Evolutionary conservation across 2,329 filamentous ascomycete genomes (phyloP), one percentile per base, ranked within the genome.

Genomic region (Paraphaeosphaeria sporulosa): DNA sequence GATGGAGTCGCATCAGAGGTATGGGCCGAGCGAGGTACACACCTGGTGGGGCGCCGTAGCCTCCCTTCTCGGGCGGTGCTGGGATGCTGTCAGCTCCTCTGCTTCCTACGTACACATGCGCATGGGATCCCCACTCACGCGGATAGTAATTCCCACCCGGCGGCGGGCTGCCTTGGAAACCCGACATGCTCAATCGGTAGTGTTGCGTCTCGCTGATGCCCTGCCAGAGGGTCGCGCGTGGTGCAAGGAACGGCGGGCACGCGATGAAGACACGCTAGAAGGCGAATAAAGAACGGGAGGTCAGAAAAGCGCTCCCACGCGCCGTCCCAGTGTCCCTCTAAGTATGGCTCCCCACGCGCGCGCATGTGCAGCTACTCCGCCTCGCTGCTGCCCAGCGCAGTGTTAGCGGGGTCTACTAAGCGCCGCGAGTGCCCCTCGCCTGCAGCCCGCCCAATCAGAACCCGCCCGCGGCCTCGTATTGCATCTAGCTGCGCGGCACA

Each of bases 141-240:
- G 75, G 74, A 54, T 76, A 78, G 59, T 76, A 78, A 58, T 76
- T 75, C 17, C 75, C 75, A 53, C 71, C 66, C 9, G 74, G 71
- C 40, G 75, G 74, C 58, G 74, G 74, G 50, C 65, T 74, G 58
- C 65, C 64, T 53, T 71, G 65, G 47, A 64, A 72, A 59, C 72
- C 71, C 30, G 74, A 76, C 72, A 76, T 76, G 40, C 30, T 64
- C 55, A 36, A 17, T 44, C 56, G 2, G 15, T 25, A 7, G 4
- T n/a, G 32, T 9, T 32, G 27, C 27, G 27, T 43, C 15, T 53
- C 44, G 15, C 44, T 17, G 44, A 47, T 47, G 25, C 9, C 8
- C 25, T 30, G 27, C 7, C 27, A 6, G 8, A n/a, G 19, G 19
- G 8, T 44, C 3, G 42, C 42, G 40, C 17, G 21, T 21, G n/a